phyloP scores from a whole-genome alignment of 2,329 filamentous ascomycete species.

The Pestalotiopsis sp. region DNA sequence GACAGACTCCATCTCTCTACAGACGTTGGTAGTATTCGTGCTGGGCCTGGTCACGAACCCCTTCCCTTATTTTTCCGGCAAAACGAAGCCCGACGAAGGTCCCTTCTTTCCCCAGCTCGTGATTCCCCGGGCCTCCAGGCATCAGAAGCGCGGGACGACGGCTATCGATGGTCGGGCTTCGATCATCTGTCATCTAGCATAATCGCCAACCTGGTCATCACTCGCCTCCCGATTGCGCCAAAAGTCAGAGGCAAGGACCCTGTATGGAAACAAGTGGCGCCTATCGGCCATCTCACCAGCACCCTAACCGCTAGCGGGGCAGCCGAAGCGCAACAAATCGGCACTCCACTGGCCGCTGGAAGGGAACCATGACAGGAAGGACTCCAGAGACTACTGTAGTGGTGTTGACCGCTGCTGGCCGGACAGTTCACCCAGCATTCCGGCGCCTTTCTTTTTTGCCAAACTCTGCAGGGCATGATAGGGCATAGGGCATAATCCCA shows the following conservation, averaged over 20 bases:
- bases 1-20: background rate
- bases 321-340: background rate
- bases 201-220: background rate
- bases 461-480: background rate
- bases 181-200: background rate
- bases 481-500: background rate
- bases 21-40: background rate
- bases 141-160: background rate
- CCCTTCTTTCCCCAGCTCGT: background rate
- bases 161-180: background rate
- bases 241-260: background rate
- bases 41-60: background rate
- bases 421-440: background rate
- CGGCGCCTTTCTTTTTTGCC: background rate
- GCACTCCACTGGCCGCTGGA: background rate
- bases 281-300: conserved; percentile 8
- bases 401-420: background rate
- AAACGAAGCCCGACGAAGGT: background rate
- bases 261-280: conserved; percentile 14
- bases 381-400: background rate
- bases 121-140: background rate
- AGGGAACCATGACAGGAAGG: background rate
- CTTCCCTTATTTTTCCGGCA: background rate
- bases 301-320: background rate
- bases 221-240: background rate